Percentiles rank a stretch among this genome's conserved stretches.
phyloP scores from a whole-genome alignment of 352 stramenopile genomes.

The Phytophthora citrophthora region DNA sequence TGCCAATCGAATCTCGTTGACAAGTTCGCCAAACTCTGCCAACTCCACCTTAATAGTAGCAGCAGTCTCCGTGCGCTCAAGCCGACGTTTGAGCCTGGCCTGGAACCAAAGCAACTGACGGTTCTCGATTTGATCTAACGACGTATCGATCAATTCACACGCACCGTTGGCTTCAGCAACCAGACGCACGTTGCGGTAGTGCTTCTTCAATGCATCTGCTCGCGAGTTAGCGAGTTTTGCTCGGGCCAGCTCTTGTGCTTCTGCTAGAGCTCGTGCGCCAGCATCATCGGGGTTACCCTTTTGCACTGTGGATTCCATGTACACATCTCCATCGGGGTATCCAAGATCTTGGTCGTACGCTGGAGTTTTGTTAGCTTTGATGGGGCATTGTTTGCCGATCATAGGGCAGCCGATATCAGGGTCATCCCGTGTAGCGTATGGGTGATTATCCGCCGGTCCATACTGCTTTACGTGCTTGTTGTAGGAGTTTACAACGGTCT shows the following conservation, averaged over 20 bases:
- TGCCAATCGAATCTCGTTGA: constrained; percentile 82
- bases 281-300: constrained; percentile 79
- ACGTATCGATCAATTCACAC: constrained; percentile 78
- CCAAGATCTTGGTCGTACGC: constrained; percentile 84
- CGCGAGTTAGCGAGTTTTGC: constrained; percentile 81
- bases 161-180: constrained; percentile 84
- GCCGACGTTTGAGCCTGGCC: constrained; percentile 67
- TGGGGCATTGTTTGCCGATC: constrained; percentile 91
- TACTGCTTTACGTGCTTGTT: constrained; percentile 92
- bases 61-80: constrained; percentile 76
- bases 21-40: constrained; percentile 77
- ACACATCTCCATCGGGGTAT: constrained; percentile 81
- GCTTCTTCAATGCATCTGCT: constrained; percentile 82
- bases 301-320: constrained; percentile 73
- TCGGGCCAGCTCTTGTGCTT: constrained; percentile 66
- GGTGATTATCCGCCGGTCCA: constrained; percentile 88
- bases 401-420: constrained; percentile 85
- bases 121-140: constrained; percentile 75
- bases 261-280: constrained; percentile 63
- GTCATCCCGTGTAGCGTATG: constrained; percentile 85
- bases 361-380: constrained; percentile 84
- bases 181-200: constrained; percentile 87
- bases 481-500: constrained; percentile 91
- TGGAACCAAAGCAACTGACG: constrained; percentile 83
- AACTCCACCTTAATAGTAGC: constrained; percentile 90